Percentiles rank a stretch among this genome's conserved stretches.
Evolutionary conservation across 495 filamentous ascomycete species (phyloP).

Genomic region (Penicillium ochrochloron): DNA sequence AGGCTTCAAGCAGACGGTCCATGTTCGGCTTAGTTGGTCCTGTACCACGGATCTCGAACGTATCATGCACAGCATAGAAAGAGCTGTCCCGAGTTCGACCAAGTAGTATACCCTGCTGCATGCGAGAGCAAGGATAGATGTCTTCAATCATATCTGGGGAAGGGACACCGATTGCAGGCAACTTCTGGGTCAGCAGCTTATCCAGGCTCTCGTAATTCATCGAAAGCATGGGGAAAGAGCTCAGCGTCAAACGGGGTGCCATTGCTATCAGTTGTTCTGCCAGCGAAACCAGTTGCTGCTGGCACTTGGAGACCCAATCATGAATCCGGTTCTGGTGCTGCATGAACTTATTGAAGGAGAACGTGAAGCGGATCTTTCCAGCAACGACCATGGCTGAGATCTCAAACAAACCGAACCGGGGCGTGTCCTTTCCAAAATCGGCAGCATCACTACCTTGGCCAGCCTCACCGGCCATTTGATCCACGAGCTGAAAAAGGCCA

Average conservation of each 20-base stretch:
- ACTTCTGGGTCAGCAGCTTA: constrained; percentile 45
- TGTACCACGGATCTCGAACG: constrained; percentile 57
- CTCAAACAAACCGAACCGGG: constrained; percentile 70
- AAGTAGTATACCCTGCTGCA: constrained; percentile 70
- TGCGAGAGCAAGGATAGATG: constrained; percentile 68
- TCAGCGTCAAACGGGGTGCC: constrained; percentile 58
- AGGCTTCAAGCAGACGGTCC: constrained; percentile 46
- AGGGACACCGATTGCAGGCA: constrained; percentile 54
- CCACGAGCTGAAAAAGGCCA: constrained; percentile 61
- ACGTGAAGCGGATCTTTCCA: constrained; percentile 64
- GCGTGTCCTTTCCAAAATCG: constrained; percentile 59
- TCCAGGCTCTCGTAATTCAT: constrained; percentile 62
- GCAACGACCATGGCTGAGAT: constrained; percentile 63
- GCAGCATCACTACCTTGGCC: constrained; percentile 53
- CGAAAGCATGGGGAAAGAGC: constrained; percentile 66
- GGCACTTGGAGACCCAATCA: constrained; percentile 63
- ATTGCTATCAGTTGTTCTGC: constrained; percentile 55
- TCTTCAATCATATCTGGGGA: constrained; percentile 57
- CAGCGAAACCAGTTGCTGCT: constrained; percentile 55
- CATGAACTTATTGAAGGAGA: constrained; percentile 65
- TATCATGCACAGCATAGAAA: constrained; percentile 64
- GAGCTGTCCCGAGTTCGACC: constrained; percentile 60
- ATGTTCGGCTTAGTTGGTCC: constrained; percentile 37
- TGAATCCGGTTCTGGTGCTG: constrained; percentile 60
- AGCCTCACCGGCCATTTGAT: constrained; percentile 54